These are phyloP conservation scores for Capsicum chinense DNA, from an alignment of 257 asterid genomes.

Conservation along the genomic window DNA sequence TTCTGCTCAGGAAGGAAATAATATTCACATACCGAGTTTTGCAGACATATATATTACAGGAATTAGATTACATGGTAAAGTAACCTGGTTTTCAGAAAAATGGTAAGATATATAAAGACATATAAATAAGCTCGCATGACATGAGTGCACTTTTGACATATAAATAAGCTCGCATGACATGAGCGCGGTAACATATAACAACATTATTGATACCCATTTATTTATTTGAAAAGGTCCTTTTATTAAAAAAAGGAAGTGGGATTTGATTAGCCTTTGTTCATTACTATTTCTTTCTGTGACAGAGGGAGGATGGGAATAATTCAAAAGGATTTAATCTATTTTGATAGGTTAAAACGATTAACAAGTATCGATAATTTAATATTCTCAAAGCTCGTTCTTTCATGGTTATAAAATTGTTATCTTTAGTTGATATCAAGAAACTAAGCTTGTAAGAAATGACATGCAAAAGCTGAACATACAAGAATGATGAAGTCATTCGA, in stretches of 20 bases:
- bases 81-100: neutral
- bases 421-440: constrained; percentile 1
- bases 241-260: neutral
- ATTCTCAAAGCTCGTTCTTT: neutral
- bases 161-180: neutral
- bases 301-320: neutral
- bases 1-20: constrained; percentile 50
- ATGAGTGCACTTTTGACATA: neutral
- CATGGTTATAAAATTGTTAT: neutral
- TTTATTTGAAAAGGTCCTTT: neutral
- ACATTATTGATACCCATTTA: neutral
- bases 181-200: constrained; percentile 4
- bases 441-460: constrained; percentile 29
- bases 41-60: neutral
- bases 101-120: constrained; percentile 5
- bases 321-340: constrained; percentile 15
- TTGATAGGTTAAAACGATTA: neutral
- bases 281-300: neutral
- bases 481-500: constrained; percentile 75
- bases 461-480: constrained; percentile 55
- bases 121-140: neutral
- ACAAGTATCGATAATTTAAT: neutral
- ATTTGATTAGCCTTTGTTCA: neutral
- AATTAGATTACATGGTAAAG: neutral
- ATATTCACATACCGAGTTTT: constrained; percentile 12